Evolutionary conservation across 2,329 filamentous ascomycete genomes (phyloP).

Genomic region (Ophiostoma himal-ulmi): DNA sequence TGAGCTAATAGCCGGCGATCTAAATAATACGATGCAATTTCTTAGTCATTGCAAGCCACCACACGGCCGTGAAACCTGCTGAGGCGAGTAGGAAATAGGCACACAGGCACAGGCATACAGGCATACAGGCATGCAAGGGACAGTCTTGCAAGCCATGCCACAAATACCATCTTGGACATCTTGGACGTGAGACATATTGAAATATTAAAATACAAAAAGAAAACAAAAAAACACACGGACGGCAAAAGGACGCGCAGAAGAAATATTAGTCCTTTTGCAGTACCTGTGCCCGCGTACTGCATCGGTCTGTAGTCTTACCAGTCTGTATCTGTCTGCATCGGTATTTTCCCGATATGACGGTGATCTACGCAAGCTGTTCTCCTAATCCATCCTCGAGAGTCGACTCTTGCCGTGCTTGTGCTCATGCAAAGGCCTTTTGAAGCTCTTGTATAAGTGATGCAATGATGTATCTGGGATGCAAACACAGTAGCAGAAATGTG

Average conservation of each 20-base stretch:
- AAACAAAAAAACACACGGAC: neutral
- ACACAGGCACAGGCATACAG: no score
- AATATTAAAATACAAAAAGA: neutral
- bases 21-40: neutral
- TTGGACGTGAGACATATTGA: neutral
- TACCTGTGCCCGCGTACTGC: neutral
- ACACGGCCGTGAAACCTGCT: neutral
- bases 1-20: neutral
- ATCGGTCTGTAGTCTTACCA: neutral
- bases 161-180: neutral
- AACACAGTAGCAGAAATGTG: neutral
- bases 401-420: neutral
- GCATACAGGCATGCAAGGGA: neutral
- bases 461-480: neutral
- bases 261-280: neutral
- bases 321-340: neutral
- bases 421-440: neutral
- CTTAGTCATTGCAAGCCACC: neutral
- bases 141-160: neutral
- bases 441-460: neutral
- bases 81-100: neutral
- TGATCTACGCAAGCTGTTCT: neutral
- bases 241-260: neutral
- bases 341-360: neutral
- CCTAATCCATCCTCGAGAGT: no score